Percentiles rank a stretch among this genome's conserved stretches.
These are phyloP conservation scores for Pseudocercospora pini-densiflorae DNA, from an alignment of 2,329 filamentous ascomycete species.

Conservation along the genomic window DNA sequence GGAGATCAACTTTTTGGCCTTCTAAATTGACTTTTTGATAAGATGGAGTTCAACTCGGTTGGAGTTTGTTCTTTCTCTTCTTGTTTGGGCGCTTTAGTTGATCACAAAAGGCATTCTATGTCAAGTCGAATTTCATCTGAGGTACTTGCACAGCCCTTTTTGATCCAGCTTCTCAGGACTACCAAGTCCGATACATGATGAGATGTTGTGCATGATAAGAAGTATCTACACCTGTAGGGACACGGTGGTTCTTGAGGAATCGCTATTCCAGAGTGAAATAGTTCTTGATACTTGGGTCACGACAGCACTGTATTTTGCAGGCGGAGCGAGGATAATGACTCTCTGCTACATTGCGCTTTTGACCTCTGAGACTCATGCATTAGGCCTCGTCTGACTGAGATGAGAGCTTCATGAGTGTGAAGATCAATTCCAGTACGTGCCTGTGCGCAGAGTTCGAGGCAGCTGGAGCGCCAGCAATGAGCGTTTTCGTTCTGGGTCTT, in stretches of 20 bases:
- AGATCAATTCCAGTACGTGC: not conserved
- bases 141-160: too few relatives aligned
- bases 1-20: not conserved
- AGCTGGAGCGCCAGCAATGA: not conserved
- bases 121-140: too few relatives aligned
- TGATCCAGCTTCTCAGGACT: too few relatives aligned
- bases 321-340: not conserved
- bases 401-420: not conserved
- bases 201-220: too few relatives aligned
- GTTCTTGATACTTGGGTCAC: not conserved
- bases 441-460: not conserved
- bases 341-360: not conserved
- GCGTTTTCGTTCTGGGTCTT: too few relatives aligned
- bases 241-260: too few relatives aligned
- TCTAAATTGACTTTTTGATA: not conserved
- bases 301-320: not conserved
- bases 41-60: not conserved
- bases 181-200: too few relatives aligned
- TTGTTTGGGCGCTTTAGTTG: too few relatives aligned
- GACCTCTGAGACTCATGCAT: not conserved
- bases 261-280: too few relatives aligned
- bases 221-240: too few relatives aligned
- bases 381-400: not conserved
- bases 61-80: too few relatives aligned
- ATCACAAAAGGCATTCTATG: too few relatives aligned